Evolutionary conservation across 2,329 filamentous ascomycete species (phyloP).

Genomic region (Penicillium rolfsii): DNA sequence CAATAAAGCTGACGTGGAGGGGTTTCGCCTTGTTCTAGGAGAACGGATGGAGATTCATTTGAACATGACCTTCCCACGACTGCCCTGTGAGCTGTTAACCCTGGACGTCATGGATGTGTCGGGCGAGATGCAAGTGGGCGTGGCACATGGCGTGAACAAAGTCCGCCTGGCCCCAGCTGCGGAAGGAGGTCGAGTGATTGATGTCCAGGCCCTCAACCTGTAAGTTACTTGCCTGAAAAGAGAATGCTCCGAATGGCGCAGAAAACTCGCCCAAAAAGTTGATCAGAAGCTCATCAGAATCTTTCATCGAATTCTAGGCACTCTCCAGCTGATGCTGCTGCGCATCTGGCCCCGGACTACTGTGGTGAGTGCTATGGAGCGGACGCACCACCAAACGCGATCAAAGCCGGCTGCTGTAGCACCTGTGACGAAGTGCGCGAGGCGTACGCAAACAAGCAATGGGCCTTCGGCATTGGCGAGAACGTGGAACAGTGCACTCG

Average conservation of each 20-base stretch:
- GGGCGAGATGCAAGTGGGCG: constrained; percentile 92
- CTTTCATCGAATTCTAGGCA: constrained; percentile 55
- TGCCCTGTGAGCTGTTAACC: constrained; percentile 93
- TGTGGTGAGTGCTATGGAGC: constrained; percentile 95
- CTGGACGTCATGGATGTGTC: constrained; percentile 99
- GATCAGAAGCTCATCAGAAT: constrained; percentile 10
- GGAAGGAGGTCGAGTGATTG: constrained; percentile 77
- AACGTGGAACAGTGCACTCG: constrained; percentile 93
- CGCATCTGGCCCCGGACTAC: constrained; percentile 87
- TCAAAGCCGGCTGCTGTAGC: constrained; percentile 90
- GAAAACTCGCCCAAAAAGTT: neutral
- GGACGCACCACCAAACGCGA: constrained; percentile 67
- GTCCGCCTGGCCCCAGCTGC: constrained; percentile 73
- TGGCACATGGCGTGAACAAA: constrained; percentile 90
- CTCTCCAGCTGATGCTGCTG: constrained; percentile 66
- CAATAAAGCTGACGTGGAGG: constrained; percentile 19
- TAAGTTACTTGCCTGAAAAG: constrained; percentile 45
- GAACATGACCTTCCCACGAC: constrained; percentile 91
- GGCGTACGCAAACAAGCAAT: constrained; percentile 84
- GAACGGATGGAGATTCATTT: constrained; percentile 99
- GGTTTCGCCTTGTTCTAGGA: constrained; percentile 54
- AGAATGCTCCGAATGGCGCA: constrained; percentile 2
- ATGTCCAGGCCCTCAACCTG: constrained; percentile 69
- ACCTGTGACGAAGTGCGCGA: constrained; percentile 96
- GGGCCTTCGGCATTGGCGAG: constrained; percentile 92